phyloP scores from a whole-genome alignment of 352 stramenopile genomes.

The Globisporangium nagaii region DNA sequence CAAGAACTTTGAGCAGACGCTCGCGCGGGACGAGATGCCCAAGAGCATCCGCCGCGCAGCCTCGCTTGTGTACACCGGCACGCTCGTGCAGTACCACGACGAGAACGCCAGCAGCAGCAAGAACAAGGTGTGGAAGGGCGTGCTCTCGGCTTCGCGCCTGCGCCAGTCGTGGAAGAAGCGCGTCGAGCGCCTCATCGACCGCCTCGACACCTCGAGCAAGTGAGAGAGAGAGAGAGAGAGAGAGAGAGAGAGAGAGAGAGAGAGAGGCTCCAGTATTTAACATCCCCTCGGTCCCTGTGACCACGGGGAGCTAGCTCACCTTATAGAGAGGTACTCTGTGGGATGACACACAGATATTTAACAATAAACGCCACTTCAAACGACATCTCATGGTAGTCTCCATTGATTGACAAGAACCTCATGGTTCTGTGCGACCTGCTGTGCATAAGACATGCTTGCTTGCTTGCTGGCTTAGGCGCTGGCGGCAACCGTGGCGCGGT shows the following conservation, averaged over 20 bases:
- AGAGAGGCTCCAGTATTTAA: no score
- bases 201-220: slow-evolving; percentile 28
- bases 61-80: slow-evolving; percentile 43
- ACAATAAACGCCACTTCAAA: no score
- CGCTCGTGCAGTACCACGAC: slow-evolving; percentile 65
- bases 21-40: slow-evolving; percentile 14
- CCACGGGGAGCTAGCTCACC: no score
- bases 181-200: slow-evolving; percentile 59
- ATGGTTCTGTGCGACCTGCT: no score
- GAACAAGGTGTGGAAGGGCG: slow-evolving; percentile 30
- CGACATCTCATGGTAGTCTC: no score
- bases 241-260: no score
- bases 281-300: no score
- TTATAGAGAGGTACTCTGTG: no score
- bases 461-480: slow-evolving; percentile 1
- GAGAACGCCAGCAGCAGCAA: slow-evolving; percentile 23
- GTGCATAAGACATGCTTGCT: background rate
- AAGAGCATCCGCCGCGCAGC: slow-evolving; percentile 11
- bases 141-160: slow-evolving; percentile 30
- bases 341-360: no score
- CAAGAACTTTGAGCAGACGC: slow-evolving; percentile 37
- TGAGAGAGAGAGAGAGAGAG: no score
- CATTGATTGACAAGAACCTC: no score
- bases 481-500: slow-evolving; percentile 14
- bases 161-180: slow-evolving; percentile 38